Conservation (phyloP, 257 asterid species). For the Orobanche coerulescens region DNA sequence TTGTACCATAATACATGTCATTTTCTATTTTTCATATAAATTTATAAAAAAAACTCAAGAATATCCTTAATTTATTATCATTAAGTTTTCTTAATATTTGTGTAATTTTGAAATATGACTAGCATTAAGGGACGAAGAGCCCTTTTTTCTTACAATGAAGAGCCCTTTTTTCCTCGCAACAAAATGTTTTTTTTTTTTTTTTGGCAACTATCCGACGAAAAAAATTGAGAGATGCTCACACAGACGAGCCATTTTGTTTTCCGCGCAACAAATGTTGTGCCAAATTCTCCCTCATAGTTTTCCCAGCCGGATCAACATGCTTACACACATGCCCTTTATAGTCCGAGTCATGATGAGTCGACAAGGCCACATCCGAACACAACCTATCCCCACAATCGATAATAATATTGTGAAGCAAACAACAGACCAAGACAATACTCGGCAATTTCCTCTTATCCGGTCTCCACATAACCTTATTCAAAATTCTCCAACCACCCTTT, state of each 20-base stretch:
- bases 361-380: not conserved
- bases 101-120: no score
- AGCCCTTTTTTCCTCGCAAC: no score
- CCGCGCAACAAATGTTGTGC: not conserved
- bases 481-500: constrained; percentile 96
- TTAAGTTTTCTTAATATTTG: no score
- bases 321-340: not conserved
- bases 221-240: not conserved
- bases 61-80: no score
- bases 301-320: not conserved
- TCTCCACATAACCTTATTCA: constrained; percentile 96
- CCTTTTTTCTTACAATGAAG: no score
- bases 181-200: no score
- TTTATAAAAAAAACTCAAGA: no score
- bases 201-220: no score
- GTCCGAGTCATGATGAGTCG: not conserved
- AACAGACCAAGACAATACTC: constrained; percentile 80
- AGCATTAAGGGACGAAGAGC: no score
- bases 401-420: constrained; percentile 81
- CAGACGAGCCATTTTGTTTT: not conserved
- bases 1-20: no score
- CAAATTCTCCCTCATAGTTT: not conserved
- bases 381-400: constrained; percentile 40
- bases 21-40: no score
- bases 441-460: constrained; percentile 89